A percentile compares a stretch with the other conserved stretches of the same genome.
Evolutionary conservation across 176 grass and related monocot genomes (phyloP).

Genomic region (Cenchrus americanus): DNA sequence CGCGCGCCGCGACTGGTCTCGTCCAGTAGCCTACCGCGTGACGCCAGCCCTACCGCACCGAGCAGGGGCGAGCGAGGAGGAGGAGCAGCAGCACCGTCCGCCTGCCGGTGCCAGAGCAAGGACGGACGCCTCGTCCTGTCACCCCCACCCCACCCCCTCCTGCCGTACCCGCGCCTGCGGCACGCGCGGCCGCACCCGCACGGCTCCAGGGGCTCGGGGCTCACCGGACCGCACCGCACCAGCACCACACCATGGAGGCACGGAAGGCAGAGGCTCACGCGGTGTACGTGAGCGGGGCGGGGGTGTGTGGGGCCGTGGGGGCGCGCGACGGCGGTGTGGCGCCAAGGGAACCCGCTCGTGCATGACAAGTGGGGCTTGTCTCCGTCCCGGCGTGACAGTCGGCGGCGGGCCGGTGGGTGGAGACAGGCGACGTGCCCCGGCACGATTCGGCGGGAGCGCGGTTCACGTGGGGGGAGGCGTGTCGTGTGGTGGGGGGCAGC

Average conservation of each 20-base stretch:
- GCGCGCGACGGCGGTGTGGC: background rate
- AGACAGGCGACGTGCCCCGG: constrained; percentile 12
- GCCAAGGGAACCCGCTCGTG: background rate
- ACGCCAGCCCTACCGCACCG: constrained; percentile 81
- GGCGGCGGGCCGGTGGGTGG: no score
- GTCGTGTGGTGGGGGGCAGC: constrained; percentile 69
- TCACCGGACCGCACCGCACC: no score
- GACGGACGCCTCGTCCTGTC: constrained; percentile 12
- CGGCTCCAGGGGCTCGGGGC: background rate
- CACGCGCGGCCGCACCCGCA: constrained; percentile 24
- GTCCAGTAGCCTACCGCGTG: constrained; percentile 31
- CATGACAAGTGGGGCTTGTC: background rate
- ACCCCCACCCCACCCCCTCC: no score
- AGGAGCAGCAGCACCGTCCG: background rate
- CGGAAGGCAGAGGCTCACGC: background rate
- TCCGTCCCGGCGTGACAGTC: background rate
- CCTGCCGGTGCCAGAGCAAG: background rate
- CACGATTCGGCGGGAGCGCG: constrained; percentile 11
- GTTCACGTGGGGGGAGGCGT: constrained; percentile 44
- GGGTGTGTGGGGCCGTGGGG: background rate
- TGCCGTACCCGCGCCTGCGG: constrained; percentile 29
- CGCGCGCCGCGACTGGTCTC: constrained; percentile 13
- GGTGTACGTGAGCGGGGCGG: background rate
- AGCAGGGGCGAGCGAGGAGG: no score
- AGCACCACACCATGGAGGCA: no score